A percentile compares a stretch with the other conserved stretches of the same genome.
phyloP scores from a whole-genome alignment of 2,329 filamentous ascomycete species.

The Sphaceloma murrayae region DNA sequence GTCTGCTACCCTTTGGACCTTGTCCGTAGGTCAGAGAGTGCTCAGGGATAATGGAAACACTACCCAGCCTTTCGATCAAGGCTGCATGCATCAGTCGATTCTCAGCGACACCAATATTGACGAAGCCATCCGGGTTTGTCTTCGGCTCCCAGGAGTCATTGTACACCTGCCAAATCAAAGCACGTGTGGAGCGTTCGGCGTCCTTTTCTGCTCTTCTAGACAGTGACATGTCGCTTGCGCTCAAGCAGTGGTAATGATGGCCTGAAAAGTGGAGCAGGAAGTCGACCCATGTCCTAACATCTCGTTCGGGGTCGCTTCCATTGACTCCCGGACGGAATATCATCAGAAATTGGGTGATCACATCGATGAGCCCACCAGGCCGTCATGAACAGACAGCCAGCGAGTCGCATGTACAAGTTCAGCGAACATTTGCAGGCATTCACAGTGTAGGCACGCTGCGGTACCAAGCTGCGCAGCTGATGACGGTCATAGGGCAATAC shows the following conservation, averaged over 20 bases:
- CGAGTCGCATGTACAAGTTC: too few species aligned
- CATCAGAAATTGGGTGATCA: too few species aligned
- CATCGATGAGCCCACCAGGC: too few species aligned
- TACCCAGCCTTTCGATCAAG: not conserved
- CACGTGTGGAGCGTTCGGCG: constrained; percentile 19
- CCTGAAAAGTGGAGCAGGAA: too few species aligned
- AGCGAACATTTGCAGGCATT: too few species aligned
- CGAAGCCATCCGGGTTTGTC: constrained; percentile 25
- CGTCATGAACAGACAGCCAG: too few species aligned
- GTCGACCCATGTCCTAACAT: too few species aligned
- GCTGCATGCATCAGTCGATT: constrained; percentile 21
- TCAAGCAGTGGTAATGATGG: too few species aligned
- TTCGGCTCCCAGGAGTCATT: constrained; percentile 19
- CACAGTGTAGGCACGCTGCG: not conserved
- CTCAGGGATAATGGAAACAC: constrained; percentile 21
- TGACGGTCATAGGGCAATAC: not conserved
- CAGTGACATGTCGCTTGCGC: not conserved
- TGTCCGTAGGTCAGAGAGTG: constrained; percentile 35
- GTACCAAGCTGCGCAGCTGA: not conserved
- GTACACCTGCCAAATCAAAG: constrained; percentile 12
- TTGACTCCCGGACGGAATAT: too few species aligned
- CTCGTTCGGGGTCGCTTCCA: too few species aligned
- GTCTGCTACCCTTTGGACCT: constrained; percentile 30
- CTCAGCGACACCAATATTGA: constrained; percentile 28
- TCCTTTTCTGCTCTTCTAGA: not conserved